A percentile compares a stretch with the other conserved stretches of the same genome.
Conservation (phyloP, 441 rosid species). For the Corymbia calophylla region DNA sequence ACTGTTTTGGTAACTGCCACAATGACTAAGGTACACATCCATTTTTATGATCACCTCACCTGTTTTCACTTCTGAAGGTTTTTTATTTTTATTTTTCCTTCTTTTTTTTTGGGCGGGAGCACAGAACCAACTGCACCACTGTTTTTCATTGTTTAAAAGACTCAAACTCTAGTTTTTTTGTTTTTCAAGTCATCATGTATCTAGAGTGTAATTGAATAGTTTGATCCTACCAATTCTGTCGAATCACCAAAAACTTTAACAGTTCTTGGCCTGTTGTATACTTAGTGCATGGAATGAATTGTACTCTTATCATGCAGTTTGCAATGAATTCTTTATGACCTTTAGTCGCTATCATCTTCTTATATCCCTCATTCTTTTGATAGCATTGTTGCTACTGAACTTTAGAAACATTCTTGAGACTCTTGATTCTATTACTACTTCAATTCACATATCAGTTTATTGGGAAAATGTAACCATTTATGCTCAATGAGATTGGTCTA, state of each 20-base stretch:
- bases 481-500: neutral
- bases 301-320: neutral
- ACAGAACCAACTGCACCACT: neutral
- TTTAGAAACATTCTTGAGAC: neutral
- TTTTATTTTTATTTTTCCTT: neutral
- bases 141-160: neutral
- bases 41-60: neutral
- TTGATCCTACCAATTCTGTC: neutral
- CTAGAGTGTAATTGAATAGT: neutral
- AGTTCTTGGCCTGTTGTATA: neutral
- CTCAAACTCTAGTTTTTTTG: neutral
- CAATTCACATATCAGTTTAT: neutral
- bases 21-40: conserved; percentile 55
- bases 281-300: neutral
- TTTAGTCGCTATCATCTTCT: neutral
- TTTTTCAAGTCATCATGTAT: neutral
- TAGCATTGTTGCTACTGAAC: neutral
- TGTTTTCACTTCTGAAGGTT: neutral
- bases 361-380: neutral
- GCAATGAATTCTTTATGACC: neutral
- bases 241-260: neutral
- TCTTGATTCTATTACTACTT: neutral
- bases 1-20: conserved; percentile 91
- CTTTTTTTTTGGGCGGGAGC: neutral
- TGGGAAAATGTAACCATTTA: neutral